Percentiles rank a stretch among this genome's conserved stretches.
These are phyloP conservation scores for Breynia disticha DNA, from an alignment of 441 rosid species.

Conservation along the genomic window DNA sequence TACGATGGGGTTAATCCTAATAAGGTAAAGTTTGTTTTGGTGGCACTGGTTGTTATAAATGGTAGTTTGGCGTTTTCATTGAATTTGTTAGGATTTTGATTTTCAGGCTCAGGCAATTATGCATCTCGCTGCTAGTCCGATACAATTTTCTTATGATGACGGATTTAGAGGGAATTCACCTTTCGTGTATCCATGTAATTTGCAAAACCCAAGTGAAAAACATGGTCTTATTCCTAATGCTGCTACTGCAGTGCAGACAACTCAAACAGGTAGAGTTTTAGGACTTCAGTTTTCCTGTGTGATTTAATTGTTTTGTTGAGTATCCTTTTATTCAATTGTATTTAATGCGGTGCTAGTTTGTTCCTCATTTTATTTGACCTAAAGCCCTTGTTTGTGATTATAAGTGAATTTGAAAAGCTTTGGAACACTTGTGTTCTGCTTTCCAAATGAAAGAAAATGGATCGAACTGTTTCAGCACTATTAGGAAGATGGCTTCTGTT, in stretches of 20 bases:
- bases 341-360: too few species aligned
- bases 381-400: too few species aligned
- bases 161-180: constrained; percentile 26
- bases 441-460: background rate
- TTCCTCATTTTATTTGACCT: too few species aligned
- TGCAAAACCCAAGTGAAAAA: constrained; percentile 25
- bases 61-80: constrained; percentile 24
- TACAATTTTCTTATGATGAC: constrained; percentile 43
- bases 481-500: background rate
- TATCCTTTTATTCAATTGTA: too few species aligned
- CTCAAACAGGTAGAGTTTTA: constrained; percentile 46
- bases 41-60: constrained; percentile 23
- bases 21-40: constrained; percentile 60
- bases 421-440: too few species aligned
- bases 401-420: too few species aligned
- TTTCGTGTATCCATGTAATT: constrained; percentile 29
- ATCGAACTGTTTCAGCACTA: background rate
- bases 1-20: constrained; percentile 73
- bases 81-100: constrained; percentile 33
- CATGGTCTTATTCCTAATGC: constrained; percentile 26
- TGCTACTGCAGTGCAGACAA: constrained; percentile 30
- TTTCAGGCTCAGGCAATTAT: constrained; percentile 82
- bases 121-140: constrained; percentile 75
- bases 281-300: background rate
- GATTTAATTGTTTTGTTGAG: too few species aligned